Evolutionary conservation across 768 basidiomycete genomes (phyloP), one percentile per base, ranked within the genome.

Genomic region (Mycena pura): DNA sequence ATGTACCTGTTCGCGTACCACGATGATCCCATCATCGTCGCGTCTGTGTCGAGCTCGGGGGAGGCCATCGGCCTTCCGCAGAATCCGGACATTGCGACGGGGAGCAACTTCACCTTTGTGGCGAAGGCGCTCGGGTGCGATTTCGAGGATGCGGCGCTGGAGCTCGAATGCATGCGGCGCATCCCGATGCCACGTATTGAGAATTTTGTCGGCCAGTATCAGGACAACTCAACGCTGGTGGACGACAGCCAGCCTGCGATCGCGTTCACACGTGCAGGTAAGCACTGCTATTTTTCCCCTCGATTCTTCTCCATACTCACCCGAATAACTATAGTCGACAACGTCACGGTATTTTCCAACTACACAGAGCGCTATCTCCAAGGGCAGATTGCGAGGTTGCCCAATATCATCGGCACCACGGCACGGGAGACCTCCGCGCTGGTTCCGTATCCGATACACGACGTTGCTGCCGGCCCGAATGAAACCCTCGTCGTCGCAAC

Each of bases 141-240:
- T 38, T 52, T 54, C 40, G 17, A n/a, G 14, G 45, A 57, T 21
- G 32, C 38, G 8, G 50, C 25, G 1, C 32, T 45, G 2, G 64
- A 65, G 27, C 41, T 61, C 29, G 64, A 61, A 22, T 65, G 64
- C 53, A 60, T 65, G 58, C 40, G 64, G 4, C 48, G 6, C 19
- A 28, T 65, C 14, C 52, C 58, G 4, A 29, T 57, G 6, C 36
- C 41, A 19, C 25, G 21, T 31, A 51, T 65, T 21, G 59, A 60
- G 47, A 61, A 60, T 21, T 65, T 65, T 17, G 14, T 65, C 21
- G 64, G 59, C 17, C 54, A 65, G 40, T 61, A 61, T 13, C 47
- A 21, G 36, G 36, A 65, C 17, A 57, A 60, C 11, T 47, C 32
- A 10, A 56, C 63, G 8, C n/a, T n/a, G n/a, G n/a, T n/a, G n/a